Evolutionary conservation across 164 flowering plant species (phyloP), one percentile per base, ranked within the genome.

Genomic region (Euptelea pleiosperma): DNA sequence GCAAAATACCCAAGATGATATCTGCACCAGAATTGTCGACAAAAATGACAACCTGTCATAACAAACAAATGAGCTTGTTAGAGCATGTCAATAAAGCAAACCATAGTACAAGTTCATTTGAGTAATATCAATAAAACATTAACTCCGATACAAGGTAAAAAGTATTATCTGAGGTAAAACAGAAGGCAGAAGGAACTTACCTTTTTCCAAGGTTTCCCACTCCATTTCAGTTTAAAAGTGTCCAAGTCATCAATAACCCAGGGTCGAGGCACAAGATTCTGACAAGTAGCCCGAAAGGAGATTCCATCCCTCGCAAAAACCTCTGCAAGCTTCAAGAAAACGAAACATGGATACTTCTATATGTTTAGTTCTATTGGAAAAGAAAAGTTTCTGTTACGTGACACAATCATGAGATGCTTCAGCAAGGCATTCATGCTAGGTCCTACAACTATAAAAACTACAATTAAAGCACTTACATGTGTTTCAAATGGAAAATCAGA

Each of bases 1-100:
- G 98, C 62, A 92, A 55, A 63, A 89, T 87, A 46, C 98, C 98
- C 82, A 91, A 76, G 58, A 92, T 82, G 48, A 94, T 82, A 77
- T 94, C 99, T 44, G 99, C 99, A 55, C 99, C 99, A 74, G 96
- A 94, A 68, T 94, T 94, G 64, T 94, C 99, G 62, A 89, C 99
- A 82, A 74, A 74, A 9, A 74, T 70, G 12, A 93, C 79, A 73
- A 80, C 98, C 98, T 93, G 83, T 58, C 47, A 70, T 51, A 50
- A 49, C 10, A 43, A 54, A 55, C 37, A 56, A 34, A 52, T 46
- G 42, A 72, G 34, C 37, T 42, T 25, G 37, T 69, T 55, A 70
- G 60, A 19, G 31, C 29, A 64, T 19, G 33, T 35, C 26, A 21
- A 61, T 0, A 58, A 34, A 45, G 15, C 22, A 49, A 35, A 9